Evolutionary conservation across 345 rosid species (phyloP).

Genomic region (Melaleuca alternifolia): DNA sequence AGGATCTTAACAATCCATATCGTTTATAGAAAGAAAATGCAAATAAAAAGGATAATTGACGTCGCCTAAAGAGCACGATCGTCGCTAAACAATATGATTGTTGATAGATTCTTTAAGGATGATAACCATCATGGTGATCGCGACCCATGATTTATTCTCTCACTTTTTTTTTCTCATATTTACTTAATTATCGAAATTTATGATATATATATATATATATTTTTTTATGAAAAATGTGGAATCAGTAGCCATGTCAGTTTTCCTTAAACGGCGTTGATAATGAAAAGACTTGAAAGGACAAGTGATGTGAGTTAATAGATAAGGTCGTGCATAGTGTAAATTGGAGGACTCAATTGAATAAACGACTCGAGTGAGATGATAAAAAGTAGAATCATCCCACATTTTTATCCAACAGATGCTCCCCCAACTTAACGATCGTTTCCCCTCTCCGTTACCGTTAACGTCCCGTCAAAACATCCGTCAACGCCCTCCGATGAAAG

Average conservation of each 20-base stretch:
- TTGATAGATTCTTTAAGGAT: too few relatives aligned
- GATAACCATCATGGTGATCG: too few relatives aligned
- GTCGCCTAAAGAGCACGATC: rapidly evolving
- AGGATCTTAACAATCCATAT: rapidly evolving
- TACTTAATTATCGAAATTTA: not conserved
- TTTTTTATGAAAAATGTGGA: not conserved
- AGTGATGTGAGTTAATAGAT: not conserved
- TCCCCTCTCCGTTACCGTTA: not conserved
- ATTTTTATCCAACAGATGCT: not conserved
- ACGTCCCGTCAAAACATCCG: not conserved
- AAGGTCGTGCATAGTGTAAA: not conserved
- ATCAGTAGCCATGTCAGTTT: not conserved
- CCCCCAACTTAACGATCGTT: not conserved
- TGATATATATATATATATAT: too few relatives aligned
- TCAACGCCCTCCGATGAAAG: not conserved
- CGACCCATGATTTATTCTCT: not conserved
- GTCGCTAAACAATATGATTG: too few relatives aligned
- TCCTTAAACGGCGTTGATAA: not conserved
- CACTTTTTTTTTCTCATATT: not conserved
- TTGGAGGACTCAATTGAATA: not conserved
- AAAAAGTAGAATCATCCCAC: not conserved
- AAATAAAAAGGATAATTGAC: not conserved
- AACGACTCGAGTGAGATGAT: not conserved
- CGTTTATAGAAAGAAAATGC: not conserved
- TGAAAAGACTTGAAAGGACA: not conserved